Evolutionary conservation across 352 stramenopile species (phyloP), one percentile per base, ranked within the genome.

Genomic region (Phytophthora cactorum): DNA sequence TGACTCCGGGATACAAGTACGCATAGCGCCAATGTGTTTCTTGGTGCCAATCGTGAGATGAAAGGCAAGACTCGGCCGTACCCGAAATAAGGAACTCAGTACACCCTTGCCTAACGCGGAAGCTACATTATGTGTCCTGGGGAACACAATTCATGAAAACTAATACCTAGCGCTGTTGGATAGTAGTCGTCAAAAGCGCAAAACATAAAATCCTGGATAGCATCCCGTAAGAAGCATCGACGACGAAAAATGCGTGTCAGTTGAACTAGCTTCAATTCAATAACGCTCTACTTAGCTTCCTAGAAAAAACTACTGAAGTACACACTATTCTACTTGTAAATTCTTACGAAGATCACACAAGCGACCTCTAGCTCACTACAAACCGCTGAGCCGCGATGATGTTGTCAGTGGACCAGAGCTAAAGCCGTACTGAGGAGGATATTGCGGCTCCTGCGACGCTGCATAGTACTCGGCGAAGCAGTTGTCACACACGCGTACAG

Each of bases 401-500:
- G 67, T 53, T 41, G 70, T 79, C 59, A 79, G 38, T 31, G 66
- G 70, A 17, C 63, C 68, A 6, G 69, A 72, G 41, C 52, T 77
- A 12, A 74, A 79, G 17, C 55, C 62, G 27, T 60, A 78, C 32
- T 72, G 65, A 14, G 59, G 36, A 1, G 63, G 57, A 56, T 64
- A 70, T 12, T 63, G 63, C 14, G 47, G 61, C 27, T 75, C 63
- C 39, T 82, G 68, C 12, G 76, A 56, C 43, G 67, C 70, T 51
- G 77, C 72, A 56, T 90, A 89, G 54, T 92, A 90, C 50, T 93
- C 84, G 27, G 77, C 76, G 34, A 95, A 96, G 60, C 89, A 96
- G n/a, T 83, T 79, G 54, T 96, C 87, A 45, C 89, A 96, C 63
- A 96, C 89, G 28, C 89, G 87, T 60, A 93, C 84, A 43, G 89